Conservation (phyloP, 2,329 filamentous ascomycete species). For the Trichoderma sp. region DNA sequence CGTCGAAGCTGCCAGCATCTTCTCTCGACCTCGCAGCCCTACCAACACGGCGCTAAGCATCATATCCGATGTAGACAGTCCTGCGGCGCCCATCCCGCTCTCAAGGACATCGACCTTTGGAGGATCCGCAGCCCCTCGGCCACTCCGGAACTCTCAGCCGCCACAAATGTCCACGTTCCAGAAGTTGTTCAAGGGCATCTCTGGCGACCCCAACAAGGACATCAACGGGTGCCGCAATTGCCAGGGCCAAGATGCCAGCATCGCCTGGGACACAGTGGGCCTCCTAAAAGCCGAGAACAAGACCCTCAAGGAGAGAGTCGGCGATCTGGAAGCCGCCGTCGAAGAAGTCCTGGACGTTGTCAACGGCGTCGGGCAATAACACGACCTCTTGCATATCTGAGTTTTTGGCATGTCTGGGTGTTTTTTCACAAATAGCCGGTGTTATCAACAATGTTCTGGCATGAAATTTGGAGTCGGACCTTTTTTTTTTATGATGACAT, state of each 20-base stretch:
- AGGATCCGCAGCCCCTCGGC: conserved; percentile 24
- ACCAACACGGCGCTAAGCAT: conserved; percentile 44
- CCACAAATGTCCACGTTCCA: conserved; percentile 38
- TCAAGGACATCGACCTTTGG: conserved; percentile 29
- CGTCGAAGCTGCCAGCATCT: conserved; percentile 54
- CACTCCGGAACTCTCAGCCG: conserved; percentile 37
- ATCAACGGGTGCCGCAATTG: conserved; percentile 54
- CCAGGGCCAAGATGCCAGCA: conserved; percentile 54
- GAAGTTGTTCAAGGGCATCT: conserved; percentile 43
- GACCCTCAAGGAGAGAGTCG: conserved; percentile 58
- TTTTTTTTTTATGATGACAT: conserved; percentile 2
- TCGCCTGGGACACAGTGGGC: conserved; percentile 65
- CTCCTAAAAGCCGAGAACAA: conserved; percentile 61
- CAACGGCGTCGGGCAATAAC: conserved; percentile 51
- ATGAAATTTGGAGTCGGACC: conserved; percentile 11
- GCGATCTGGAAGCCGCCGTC: conserved; percentile 57
- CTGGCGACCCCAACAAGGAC: conserved; percentile 36
- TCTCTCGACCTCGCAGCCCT: conserved; percentile 60
- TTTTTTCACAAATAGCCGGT: conserved; percentile 14
- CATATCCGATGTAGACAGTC: conserved; percentile 33
- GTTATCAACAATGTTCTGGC: conserved; percentile 13
- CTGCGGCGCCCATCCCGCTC: conserved; percentile 21
- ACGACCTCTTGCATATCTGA: conserved; percentile 1
- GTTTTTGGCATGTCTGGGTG: conserved; percentile 18
- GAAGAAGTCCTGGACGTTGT: conserved; percentile 60